Percentiles rank a stretch among this genome's conserved stretches.
phyloP scores from a whole-genome alignment of 768 basidiomycete genomes.

The Tulasnella sp. region DNA sequence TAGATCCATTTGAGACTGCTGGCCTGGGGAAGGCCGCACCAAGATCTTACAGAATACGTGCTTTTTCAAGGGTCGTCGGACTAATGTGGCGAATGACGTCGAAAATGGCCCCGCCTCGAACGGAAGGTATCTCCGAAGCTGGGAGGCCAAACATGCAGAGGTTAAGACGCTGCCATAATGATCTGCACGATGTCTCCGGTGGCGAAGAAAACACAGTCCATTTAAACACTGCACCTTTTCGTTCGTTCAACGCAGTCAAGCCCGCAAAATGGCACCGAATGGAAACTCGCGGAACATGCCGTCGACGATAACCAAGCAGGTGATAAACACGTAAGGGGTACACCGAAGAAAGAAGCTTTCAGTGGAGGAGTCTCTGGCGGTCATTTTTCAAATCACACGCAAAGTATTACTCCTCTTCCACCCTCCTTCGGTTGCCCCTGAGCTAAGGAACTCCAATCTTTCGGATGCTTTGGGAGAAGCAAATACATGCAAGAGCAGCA shows the following conservation, averaged over 20 bases:
- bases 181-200: neutral
- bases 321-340: constrained; percentile 11
- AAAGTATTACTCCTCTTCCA: neutral
- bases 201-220: neutral
- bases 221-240: neutral
- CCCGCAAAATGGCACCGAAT: neutral
- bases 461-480: constrained; percentile 9
- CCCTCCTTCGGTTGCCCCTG: neutral
- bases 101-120: neutral
- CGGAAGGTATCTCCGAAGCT: neutral
- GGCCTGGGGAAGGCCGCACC: constrained; percentile 9
- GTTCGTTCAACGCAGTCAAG: neutral
- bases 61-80: constrained; percentile 12
- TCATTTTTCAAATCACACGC: constrained; percentile 2
- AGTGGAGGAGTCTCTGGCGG: neutral
- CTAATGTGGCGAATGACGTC: constrained; percentile 3
- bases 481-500: constrained; percentile 9
- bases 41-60: neutral
- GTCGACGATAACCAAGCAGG: neutral
- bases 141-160: constrained; percentile 1
- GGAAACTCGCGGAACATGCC: neutral
- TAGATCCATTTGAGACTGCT: neutral
- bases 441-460: neutral
- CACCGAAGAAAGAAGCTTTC: constrained; percentile 8
- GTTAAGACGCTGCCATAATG: constrained; percentile 3